Evolutionary conservation across 805 yeast genomes (phyloP).

Genomic region (Cephaloascus fragrans): DNA sequence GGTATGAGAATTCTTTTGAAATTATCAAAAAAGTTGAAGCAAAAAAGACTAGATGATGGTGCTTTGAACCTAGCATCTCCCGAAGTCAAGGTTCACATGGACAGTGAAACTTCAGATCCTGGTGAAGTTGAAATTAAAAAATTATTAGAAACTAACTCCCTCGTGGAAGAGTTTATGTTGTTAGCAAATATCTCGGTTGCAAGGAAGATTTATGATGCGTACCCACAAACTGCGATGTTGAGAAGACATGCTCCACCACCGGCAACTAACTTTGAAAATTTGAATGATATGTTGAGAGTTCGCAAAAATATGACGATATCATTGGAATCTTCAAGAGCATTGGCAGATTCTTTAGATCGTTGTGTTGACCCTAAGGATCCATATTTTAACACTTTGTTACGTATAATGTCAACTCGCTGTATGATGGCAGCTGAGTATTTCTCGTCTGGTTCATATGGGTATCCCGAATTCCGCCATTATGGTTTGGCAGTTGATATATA

Average conservation of each 20-base stretch:
- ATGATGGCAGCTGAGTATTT: slow-evolving; percentile 99
- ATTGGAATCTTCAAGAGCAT: slow-evolving; percentile 76
- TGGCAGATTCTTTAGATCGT: slow-evolving; percentile 89
- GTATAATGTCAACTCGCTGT: slow-evolving; percentile 97
- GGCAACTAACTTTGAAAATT: slow-evolving; percentile 77
- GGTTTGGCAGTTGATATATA: slow-evolving; percentile 96
- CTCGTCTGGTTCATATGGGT: slow-evolving; percentile 81
- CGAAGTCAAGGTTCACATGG: slow-evolving; percentile 95
- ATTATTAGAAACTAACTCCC: slow-evolving; percentile 81
- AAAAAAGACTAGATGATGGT: slow-evolving; percentile 85
- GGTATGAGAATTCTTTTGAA: slow-evolving; percentile 78
- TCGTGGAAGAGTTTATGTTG: slow-evolving; percentile 98
- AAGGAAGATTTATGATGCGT: slow-evolving; percentile 79
- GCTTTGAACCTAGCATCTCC: slow-evolving; percentile 96
- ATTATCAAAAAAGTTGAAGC: slow-evolving; percentile 78
- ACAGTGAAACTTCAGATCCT: slow-evolving; percentile 94
- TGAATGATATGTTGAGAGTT: slow-evolving; percentile 81
- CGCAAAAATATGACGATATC: slow-evolving; percentile 70
- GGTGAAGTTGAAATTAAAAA: slow-evolving; percentile 89
- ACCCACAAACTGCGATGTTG: slow-evolving; percentile 96
- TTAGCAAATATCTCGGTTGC: slow-evolving; percentile 96
- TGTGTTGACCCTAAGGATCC: slow-evolving; percentile 79
- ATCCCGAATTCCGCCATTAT: slow-evolving; percentile 89
- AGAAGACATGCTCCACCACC: slow-evolving; percentile 99
- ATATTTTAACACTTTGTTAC: slow-evolving; percentile 83